A percentile compares a stretch with the other conserved stretches of the same genome.
Evolutionary conservation across 2,329 filamentous ascomycete genomes (phyloP).

Genomic region (Fusarium devonianum): DNA sequence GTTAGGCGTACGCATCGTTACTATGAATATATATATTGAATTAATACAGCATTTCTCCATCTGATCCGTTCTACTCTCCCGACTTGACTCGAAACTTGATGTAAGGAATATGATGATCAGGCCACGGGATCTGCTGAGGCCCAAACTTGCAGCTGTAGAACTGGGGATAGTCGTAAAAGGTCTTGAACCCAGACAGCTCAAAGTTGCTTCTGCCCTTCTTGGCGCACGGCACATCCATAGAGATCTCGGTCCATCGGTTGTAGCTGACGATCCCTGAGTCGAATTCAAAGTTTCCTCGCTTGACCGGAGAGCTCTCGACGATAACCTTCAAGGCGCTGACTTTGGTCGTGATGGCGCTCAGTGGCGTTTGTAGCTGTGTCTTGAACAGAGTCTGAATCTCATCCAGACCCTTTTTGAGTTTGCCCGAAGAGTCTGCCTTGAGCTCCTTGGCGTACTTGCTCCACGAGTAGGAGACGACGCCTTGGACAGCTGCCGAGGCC

Average conservation of each 20-base stretch:
- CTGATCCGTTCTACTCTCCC: no score
- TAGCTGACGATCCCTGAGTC: neutral
- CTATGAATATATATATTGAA: no score
- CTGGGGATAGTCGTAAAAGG: neutral
- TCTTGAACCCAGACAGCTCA: constrained; percentile 4
- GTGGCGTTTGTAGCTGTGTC: neutral
- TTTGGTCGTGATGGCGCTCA: neutral
- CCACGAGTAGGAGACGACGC: constrained; percentile 2
- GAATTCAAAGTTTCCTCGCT: neutral
- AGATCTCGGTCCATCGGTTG: neutral
- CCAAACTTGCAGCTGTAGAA: constrained; percentile 4
- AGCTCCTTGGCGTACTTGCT: constrained; percentile 1
- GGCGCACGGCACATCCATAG: constrained; percentile 1
- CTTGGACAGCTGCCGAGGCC: neutral
- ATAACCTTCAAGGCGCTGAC: neutral
- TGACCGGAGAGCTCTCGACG: neutral
- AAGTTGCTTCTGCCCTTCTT: neutral
- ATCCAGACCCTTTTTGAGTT: neutral
- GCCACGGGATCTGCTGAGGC: constrained; percentile 2
- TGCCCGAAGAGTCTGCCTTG: constrained; percentile 4
- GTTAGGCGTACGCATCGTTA: no score
- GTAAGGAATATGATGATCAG: constrained; percentile 1
- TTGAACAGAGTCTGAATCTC: constrained; percentile 4
- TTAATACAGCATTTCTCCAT: no score
- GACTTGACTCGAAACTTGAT: no score